These are phyloP conservation scores for Odonthalia washingtoniensis DNA, from an alignment of 31 red algal species.

Conservation along the genomic window DNA sequence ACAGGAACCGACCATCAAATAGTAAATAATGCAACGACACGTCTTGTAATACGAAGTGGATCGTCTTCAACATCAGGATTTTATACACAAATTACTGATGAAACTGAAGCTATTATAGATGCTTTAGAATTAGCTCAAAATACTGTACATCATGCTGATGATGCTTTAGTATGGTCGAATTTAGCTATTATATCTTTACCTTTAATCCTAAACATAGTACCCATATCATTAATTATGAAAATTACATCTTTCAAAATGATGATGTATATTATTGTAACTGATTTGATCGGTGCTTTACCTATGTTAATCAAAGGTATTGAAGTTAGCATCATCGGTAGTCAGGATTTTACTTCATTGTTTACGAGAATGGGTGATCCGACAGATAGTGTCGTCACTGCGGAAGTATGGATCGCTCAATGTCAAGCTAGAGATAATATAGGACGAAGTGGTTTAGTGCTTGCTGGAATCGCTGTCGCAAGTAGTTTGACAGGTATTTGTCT, in stretches of 20 bases:
- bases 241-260: background rate
- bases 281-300: conserved; percentile 19
- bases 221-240: background rate
- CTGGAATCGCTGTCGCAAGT: background rate
- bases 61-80: background rate
- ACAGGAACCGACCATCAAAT: conserved; percentile 6
- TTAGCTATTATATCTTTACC: conserved; percentile 21
- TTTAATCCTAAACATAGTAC: conserved; percentile 20
- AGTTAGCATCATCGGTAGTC: conserved; percentile 19
- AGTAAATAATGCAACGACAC: conserved; percentile 7
- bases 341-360: conserved; percentile 2
- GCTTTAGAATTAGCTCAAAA: background rate
- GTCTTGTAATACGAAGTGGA: conserved; percentile 9
- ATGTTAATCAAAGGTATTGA: conserved; percentile 51
- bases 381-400: conserved; percentile 10
- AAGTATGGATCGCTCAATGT: conserved; percentile 16
- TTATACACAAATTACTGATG: background rate
- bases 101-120: conserved; percentile 1
- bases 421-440: background rate
- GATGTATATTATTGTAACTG: conserved; percentile 26
- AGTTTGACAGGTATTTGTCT: background rate
- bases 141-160: conserved; percentile 32
- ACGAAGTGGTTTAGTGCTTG: conserved; percentile 15
- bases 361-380: conserved; percentile 33
- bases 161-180: conserved; percentile 18